Conservation (phyloP, 2,329 filamentous ascomycete genomes). For the Chrysosporium keratinophilum region DNA sequence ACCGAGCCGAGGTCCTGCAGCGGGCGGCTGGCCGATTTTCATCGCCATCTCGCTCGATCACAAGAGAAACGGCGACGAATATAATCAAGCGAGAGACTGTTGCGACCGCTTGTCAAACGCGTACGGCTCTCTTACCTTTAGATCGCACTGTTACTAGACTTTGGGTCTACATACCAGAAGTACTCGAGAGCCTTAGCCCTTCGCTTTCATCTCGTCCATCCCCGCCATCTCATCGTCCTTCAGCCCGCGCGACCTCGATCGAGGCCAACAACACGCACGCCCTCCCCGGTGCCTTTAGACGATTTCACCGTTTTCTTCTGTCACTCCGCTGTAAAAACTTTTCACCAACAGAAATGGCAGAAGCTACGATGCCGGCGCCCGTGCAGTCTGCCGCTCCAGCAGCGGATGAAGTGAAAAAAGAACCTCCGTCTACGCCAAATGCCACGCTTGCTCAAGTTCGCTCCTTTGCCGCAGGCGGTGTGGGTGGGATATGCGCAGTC, state of each 20-base stretch:
- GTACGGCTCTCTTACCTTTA: too few relatives aligned
- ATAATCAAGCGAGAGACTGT: too few relatives aligned
- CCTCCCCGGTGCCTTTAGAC: background rate
- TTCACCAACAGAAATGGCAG: slow-evolving; percentile 7
- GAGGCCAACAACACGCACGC: too few relatives aligned
- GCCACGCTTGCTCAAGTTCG: slow-evolving; percentile 56
- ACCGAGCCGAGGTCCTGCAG: too few relatives aligned
- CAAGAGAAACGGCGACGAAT: too few relatives aligned
- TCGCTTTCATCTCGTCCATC: too few relatives aligned
- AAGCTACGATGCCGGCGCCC: slow-evolving; percentile 26
- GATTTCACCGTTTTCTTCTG: slow-evolving; percentile 9
- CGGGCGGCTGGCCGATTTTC: too few relatives aligned
- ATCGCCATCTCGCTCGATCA: too few relatives aligned
- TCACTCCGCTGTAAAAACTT: background rate
- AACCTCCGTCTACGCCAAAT: slow-evolving; percentile 24
- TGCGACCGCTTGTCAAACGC: background rate
- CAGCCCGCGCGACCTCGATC: background rate
- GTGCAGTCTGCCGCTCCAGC: slow-evolving; percentile 23
- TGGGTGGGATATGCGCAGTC: slow-evolving; percentile 88
- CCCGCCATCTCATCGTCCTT: background rate
- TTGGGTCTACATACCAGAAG: too few relatives aligned
- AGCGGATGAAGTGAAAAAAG: slow-evolving; percentile 25
- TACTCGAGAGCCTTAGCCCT: too few relatives aligned
- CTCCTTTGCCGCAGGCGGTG: slow-evolving; percentile 78
- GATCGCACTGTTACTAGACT: too few relatives aligned